Conservation (phyloP, 2,329 filamentous ascomycete genomes). For the Sporothrix schenckii region DNA sequence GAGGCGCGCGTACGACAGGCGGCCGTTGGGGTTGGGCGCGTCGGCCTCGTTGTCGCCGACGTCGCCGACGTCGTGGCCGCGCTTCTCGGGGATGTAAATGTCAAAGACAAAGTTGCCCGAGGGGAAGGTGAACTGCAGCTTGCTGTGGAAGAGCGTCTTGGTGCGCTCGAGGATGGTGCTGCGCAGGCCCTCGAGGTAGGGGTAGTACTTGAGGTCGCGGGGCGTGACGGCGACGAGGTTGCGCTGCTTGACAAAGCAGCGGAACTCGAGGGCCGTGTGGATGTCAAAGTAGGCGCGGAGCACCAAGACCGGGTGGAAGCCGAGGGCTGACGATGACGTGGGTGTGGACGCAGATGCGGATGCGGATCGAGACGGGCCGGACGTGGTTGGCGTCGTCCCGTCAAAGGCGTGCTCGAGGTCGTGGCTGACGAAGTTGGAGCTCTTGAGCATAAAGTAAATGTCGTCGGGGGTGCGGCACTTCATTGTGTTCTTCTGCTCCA, state of each 20-base stretch:
- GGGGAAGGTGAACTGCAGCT: constrained; percentile 75
- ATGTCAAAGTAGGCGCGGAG: constrained; percentile 85
- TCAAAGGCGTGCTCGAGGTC: constrained; percentile 94
- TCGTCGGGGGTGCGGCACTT: constrained; percentile 88
- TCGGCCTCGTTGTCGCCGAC: constrained; percentile 47
- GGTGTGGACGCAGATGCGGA: constrained; percentile 35
- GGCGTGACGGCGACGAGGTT: constrained; percentile 82
- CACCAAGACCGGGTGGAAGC: constrained; percentile 76
- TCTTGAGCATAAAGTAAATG: constrained; percentile 90
- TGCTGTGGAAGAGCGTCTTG: constrained; percentile 73
- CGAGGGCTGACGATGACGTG: constrained; percentile 44
- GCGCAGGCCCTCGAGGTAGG: constrained; percentile 70
- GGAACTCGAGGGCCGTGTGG: constrained; percentile 90
- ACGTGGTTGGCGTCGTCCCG: constrained; percentile 42
- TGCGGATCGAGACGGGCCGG: constrained; percentile 34
- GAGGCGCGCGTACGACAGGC: constrained; percentile 76
- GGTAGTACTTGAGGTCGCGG: constrained; percentile 86
- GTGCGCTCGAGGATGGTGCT: constrained; percentile 69
- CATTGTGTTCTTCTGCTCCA: constrained; percentile 79
- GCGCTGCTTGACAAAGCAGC: constrained; percentile 87
- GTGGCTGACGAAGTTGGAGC: constrained; percentile 90
- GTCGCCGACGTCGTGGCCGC: constrained; percentile 38
- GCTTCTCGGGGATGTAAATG: constrained; percentile 78
- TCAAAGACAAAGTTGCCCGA: constrained; percentile 88
- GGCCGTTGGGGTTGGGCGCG: constrained; percentile 48